phyloP scores from a whole-genome alignment of 352 stramenopile genomes.

The Phytophthora foliorum region DNA sequence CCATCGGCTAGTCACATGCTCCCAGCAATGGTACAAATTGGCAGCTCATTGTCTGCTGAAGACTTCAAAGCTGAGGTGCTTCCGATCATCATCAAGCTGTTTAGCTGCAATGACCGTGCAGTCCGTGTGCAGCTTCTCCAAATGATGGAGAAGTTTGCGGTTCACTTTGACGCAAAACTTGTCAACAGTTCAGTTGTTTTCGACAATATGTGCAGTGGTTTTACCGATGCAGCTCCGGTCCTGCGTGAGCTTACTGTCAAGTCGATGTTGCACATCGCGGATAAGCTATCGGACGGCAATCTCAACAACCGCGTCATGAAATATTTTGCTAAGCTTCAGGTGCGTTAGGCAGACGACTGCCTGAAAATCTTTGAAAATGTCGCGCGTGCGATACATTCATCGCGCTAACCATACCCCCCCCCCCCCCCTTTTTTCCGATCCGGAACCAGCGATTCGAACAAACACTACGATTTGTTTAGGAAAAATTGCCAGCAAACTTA shows the following conservation, averaged over 20 bases:
- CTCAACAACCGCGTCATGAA: constrained; percentile 94
- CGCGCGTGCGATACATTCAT: background rate
- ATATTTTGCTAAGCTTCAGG: constrained; percentile 93
- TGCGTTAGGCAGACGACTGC: constrained; percentile 29
- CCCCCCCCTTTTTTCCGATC: constrained; percentile 53
- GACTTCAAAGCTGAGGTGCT: constrained; percentile 91
- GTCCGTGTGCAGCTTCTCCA: constrained; percentile 92
- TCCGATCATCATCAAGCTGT: constrained; percentile 91
- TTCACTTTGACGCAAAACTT: constrained; percentile 91
- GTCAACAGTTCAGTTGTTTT: constrained; percentile 93
- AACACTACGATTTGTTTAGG: constrained; percentile 95
- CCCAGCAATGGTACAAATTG: constrained; percentile 89
- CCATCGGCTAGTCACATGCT: constrained; percentile 91
- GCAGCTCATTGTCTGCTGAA: constrained; percentile 73
- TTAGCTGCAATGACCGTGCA: constrained; percentile 92
- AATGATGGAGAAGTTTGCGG: constrained; percentile 92
- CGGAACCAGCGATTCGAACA: constrained; percentile 92
- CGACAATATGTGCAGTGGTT: constrained; percentile 92
- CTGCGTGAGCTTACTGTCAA: constrained; percentile 94
- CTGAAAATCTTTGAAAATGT: background rate
- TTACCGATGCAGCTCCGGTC: constrained; percentile 89
- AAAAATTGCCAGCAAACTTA: constrained; percentile 91
- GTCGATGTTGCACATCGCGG: constrained; percentile 92
- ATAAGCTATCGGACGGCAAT: constrained; percentile 92
- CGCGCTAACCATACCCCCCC: background rate